Evolutionary conservation across 2,329 filamentous ascomycete species (phyloP).

Genomic region (Zymoseptoria pseudotritici): DNA sequence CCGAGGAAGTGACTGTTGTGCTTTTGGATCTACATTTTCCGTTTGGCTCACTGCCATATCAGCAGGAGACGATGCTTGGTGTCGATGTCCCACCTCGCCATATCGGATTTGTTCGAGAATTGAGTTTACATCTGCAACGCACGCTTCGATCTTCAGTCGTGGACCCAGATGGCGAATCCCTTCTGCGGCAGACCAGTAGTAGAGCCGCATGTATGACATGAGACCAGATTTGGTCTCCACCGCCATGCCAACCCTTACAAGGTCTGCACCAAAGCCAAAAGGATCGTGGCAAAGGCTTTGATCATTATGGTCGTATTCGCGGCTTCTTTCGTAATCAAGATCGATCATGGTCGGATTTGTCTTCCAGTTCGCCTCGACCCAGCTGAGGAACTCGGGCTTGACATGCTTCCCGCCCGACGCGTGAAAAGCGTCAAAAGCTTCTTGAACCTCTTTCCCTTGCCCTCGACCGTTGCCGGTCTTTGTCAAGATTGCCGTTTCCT

Average conservation of each 20-base stretch:
- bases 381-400: background rate
- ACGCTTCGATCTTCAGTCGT: slow-evolving; percentile 6
- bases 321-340: slow-evolving; percentile 3
- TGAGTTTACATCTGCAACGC: slow-evolving; percentile 5
- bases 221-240: background rate
- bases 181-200: background rate
- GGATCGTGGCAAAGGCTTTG: slow-evolving; percentile 3
- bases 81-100: slow-evolving; percentile 1
- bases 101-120: slow-evolving; percentile 10
- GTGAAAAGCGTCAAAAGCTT: slow-evolving; percentile 2
- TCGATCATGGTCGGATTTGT: slow-evolving; percentile 8
- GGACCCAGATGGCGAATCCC: background rate
- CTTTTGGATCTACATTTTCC: background rate
- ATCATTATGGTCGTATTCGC: background rate
- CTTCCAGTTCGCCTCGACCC: slow-evolving; percentile 3
- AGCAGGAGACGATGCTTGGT: background rate
- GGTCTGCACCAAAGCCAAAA: background rate
- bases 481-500: slow-evolving; percentile 2
- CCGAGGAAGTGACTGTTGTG: background rate
- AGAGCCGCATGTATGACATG: background rate
- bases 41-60: background rate
- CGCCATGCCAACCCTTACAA: background rate
- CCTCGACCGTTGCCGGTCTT: background rate
- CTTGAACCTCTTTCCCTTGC: background rate
- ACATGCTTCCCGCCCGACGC: background rate